A percentile compares a stretch with the other conserved stretches of the same genome.
Conservation (phyloP, 495 filamentous ascomycete species). For the Aspergillus leporis region DNA sequence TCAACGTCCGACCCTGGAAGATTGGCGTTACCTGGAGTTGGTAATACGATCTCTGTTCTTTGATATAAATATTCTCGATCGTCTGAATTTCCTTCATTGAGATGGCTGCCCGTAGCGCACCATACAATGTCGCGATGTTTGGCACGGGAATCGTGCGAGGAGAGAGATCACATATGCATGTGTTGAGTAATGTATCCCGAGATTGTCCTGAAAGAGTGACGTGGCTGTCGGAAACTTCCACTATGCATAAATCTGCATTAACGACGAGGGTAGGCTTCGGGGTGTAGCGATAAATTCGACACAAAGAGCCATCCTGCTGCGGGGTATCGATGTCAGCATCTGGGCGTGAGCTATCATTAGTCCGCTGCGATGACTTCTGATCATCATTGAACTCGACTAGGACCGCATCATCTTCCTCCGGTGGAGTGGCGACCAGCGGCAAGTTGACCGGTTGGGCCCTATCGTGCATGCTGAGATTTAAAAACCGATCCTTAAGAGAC, state of each 20-base stretch:
- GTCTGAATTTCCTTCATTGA: slow-evolving; percentile 33
- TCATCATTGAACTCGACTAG: slow-evolving; percentile 1
- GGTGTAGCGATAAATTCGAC: slow-evolving; percentile 47
- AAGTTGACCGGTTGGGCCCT: not conserved
- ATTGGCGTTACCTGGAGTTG: slow-evolving; percentile 52
- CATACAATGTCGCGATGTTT: slow-evolving; percentile 39
- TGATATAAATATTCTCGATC: slow-evolving; percentile 29
- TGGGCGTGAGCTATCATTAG: not conserved
- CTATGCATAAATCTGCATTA: slow-evolving; percentile 44
- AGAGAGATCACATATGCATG: slow-evolving; percentile 42
- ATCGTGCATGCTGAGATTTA: not conserved
- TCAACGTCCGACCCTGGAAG: slow-evolving; percentile 43
- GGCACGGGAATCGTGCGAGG: slow-evolving; percentile 36
- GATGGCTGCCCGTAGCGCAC: slow-evolving; percentile 47
- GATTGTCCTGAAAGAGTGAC: slow-evolving; percentile 34
- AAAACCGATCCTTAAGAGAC: not conserved
- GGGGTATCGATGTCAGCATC: not conserved
- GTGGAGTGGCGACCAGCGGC: slow-evolving; percentile 25
- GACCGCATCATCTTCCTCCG: slow-evolving; percentile 23
- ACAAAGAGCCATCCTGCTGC: slow-evolving; percentile 14
- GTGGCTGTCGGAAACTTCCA: slow-evolving; percentile 53
- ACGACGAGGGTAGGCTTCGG: slow-evolving; percentile 54
- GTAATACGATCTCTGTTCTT: slow-evolving; percentile 29
- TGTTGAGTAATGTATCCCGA: slow-evolving; percentile 41
- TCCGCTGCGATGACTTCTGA: not conserved